These are phyloP conservation scores for Picochlorum sp. DNA, from an alignment of 139 green algal genomes.

Conservation along the genomic window DNA sequence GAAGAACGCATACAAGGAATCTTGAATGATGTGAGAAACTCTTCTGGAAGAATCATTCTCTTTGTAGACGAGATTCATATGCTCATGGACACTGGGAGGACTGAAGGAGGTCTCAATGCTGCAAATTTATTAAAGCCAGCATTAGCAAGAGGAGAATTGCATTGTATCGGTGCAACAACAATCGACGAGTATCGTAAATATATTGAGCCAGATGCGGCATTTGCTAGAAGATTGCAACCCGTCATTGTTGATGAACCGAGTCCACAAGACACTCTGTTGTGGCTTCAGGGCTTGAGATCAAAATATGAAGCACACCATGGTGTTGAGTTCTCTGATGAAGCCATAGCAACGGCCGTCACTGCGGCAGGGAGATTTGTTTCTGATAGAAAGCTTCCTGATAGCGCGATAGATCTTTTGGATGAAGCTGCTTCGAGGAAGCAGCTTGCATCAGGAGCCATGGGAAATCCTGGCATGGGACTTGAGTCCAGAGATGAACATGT, in stretches of 20 bases:
- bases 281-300: constrained; percentile 60
- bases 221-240: constrained; percentile 71
- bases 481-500: neutral
- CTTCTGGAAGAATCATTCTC: constrained; percentile 40
- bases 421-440: constrained; percentile 42
- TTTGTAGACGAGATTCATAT: constrained; percentile 71
- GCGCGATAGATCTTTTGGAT: constrained; percentile 78
- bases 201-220: constrained; percentile 79
- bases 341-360: constrained; percentile 53
- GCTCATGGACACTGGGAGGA: constrained; percentile 27
- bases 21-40: constrained; percentile 40
- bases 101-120: constrained; percentile 12
- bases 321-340: constrained; percentile 49
- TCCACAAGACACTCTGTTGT: constrained; percentile 46
- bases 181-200: constrained; percentile 80
- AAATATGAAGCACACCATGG: constrained; percentile 75
- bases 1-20: constrained; percentile 30
- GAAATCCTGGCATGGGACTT: neutral
- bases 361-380: constrained; percentile 53
- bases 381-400: constrained; percentile 53
- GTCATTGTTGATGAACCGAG: constrained; percentile 70
- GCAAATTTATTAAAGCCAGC: constrained; percentile 81
- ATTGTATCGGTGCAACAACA: constrained; percentile 79
- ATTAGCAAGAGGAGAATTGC: constrained; percentile 55
- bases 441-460: neutral